Evolutionary conservation across 805 yeast species (phyloP).

Genomic region (Grigorovia yakushimaensis): DNA sequence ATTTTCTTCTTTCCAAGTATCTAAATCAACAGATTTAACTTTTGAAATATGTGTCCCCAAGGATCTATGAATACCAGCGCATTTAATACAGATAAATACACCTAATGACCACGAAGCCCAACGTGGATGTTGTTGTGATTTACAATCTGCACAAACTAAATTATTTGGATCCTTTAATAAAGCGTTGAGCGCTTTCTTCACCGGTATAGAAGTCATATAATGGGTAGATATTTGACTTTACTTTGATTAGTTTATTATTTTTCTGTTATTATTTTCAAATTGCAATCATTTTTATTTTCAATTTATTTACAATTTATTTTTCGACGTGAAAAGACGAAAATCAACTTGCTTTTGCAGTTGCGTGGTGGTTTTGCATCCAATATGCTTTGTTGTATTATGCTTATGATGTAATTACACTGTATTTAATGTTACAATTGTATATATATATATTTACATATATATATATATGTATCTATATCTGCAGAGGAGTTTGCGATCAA

Average conservation of each 20-base stretch:
- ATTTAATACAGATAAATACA: slow-evolving; percentile 82
- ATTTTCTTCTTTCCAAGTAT: slow-evolving; percentile 94
- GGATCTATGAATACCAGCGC: slow-evolving; percentile 92
- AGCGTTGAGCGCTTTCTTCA: slow-evolving; percentile 50
- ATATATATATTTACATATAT: no score
- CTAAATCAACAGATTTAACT: slow-evolving; percentile 89
- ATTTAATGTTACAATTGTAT: neutral
- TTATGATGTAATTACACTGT: no score
- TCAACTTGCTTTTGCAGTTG: no score
- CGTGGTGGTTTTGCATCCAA: no score
- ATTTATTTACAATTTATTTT: no score
- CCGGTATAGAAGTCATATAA: slow-evolving; percentile 9
- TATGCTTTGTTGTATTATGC: no score
- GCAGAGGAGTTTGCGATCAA: no score
- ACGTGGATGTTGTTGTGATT: slow-evolving; percentile 78
- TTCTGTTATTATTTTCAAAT: no score
- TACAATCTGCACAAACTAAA: slow-evolving; percentile 84
- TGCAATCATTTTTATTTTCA: no score
- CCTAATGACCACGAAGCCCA: slow-evolving; percentile 99
- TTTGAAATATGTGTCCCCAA: slow-evolving; percentile 93
- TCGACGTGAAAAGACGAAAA: no score
- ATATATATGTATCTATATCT: neutral
- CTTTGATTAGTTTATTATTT: no score
- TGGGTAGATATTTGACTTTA: no score
- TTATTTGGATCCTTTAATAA: slow-evolving; percentile 71